These are phyloP conservation scores for Raphanus hybrid DNA, from an alignment of 441 rosid genomes.

Conservation along the genomic window DNA sequence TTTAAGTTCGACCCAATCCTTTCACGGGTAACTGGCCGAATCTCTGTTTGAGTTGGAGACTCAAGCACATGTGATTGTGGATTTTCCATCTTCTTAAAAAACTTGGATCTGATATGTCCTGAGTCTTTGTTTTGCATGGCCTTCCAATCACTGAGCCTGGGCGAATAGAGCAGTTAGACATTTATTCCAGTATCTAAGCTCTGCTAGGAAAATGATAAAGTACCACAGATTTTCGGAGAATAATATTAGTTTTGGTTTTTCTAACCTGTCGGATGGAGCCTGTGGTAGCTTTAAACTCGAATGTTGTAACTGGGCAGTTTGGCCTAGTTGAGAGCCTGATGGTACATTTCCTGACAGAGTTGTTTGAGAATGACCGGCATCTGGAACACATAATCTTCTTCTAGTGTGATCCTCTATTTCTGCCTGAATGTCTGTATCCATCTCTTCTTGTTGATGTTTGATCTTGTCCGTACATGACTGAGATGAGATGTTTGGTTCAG, in stretches of 20 bases:
- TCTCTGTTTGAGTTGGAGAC: constrained; percentile 39
- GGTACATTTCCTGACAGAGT: constrained; percentile 34
- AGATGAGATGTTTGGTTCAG: constrained; percentile 45
- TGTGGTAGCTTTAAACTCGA: constrained; percentile 23
- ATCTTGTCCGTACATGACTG: constrained; percentile 36
- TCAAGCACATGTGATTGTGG: constrained; percentile 38
- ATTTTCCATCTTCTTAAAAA: constrained; percentile 47
- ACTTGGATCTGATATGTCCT: constrained; percentile 45
- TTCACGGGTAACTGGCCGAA: constrained; percentile 40
- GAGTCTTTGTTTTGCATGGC: constrained; percentile 46
- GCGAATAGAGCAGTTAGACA: constrained; percentile 30
- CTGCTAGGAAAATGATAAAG: constrained; percentile 14
- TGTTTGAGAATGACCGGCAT: constrained; percentile 36
- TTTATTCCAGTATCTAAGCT: constrained; percentile 12
- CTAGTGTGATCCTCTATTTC: constrained; percentile 32
- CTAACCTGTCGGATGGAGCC: constrained; percentile 51
- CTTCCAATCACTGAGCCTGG: constrained; percentile 33
- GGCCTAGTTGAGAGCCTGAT: constrained; percentile 34
- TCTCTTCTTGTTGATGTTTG: constrained; percentile 38
- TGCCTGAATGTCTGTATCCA: constrained; percentile 35
- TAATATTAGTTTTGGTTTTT: constrained; percentile 19
- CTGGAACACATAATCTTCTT: constrained; percentile 34
- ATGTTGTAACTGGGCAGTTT: constrained; percentile 40
- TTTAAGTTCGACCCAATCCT: constrained; percentile 27
- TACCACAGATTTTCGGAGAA: neutral